Evolutionary conservation across 306 rosid genomes (phyloP), one percentile per base, ranked within the genome.

Genomic region (Casuarina cunninghamiana): DNA sequence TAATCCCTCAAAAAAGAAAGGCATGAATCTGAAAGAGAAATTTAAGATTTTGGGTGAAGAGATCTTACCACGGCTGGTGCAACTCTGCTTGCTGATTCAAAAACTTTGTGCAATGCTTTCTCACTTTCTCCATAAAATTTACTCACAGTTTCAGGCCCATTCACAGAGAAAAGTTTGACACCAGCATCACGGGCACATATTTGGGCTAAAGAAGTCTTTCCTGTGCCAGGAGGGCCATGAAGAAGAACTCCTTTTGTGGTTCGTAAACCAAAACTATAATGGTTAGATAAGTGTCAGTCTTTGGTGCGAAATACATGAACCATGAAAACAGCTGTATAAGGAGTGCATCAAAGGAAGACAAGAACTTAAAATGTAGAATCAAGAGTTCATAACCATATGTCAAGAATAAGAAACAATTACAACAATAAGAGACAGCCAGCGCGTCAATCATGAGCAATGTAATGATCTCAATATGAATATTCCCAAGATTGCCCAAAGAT

Each of bases 161-260:
- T 88, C 77, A 94, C 84, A 49, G 84, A 78, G 85, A 89, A 94
- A 74, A 92, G 62, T 6, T 82, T 90, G 83, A 94, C 83, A 75
- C 95, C 97, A 66, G 83, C 91, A 78, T 94, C 93, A 82, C 17
- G 87, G 72, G 88, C 90, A 84, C 97, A 94, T 73, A 89, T 60
- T 43, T 45, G 87, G 83, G 91, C 98, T 84, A 94, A 77, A 41
- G 93, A 87, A 83, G 98, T 89, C 85, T 94, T 94, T 82, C 98
- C 98, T 12, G 97, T 94, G 81, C 98, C 98, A 77, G 98, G 90
- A 43, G 98, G 95, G 43, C 98, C 97, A 77, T 89, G 97, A 75
- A 94, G 97, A 87, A 94, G 97, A 78, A 90, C 93, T 72, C 97
- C 97, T 87, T 92, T 92, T 21, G 92, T 89, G 75, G 87, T 79